These are phyloP conservation scores for Penstemon eatonii DNA, from an alignment of 257 asterid genomes.

Conservation along the genomic window DNA sequence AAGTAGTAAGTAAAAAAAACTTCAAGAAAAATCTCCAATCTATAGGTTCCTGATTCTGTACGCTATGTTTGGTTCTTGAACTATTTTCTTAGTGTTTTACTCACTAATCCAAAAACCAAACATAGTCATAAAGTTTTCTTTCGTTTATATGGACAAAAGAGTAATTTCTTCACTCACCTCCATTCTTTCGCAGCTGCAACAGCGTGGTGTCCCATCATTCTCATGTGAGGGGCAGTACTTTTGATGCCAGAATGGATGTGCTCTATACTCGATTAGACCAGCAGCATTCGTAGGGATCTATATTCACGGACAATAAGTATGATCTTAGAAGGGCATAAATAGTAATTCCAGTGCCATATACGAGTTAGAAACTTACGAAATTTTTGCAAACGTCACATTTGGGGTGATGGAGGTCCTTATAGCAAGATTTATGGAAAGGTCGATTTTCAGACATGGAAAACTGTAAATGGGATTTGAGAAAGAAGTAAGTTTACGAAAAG, in stretches of 20 bases:
- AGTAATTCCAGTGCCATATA: not conserved
- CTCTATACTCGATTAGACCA: slow-evolving; percentile 94
- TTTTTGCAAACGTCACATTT: slow-evolving; percentile 94
- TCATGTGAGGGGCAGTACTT: slow-evolving; percentile 96
- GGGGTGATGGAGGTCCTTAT: slow-evolving; percentile 90
- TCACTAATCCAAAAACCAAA: not conserved
- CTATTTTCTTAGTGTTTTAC: no score
- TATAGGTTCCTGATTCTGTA: not conserved
- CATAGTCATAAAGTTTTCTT: not conserved
- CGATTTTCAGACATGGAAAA: slow-evolving; percentile 83
- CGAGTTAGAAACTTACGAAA: slow-evolving; percentile 59
- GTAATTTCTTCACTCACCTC: slow-evolving; percentile 51
- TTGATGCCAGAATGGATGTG: slow-evolving; percentile 98
- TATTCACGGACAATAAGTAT: slow-evolving; percentile 14
- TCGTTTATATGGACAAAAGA: not conserved
- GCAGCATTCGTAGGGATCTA: slow-evolving; percentile 87
- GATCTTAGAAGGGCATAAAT: slow-evolving; percentile 17
- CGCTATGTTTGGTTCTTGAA: not conserved
- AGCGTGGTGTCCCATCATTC: slow-evolving; percentile 92
- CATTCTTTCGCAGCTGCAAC: slow-evolving; percentile 98
- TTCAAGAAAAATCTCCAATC: not conserved
- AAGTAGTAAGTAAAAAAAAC: not conserved
- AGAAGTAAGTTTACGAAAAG: slow-evolving; percentile 22
- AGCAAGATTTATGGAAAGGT: slow-evolving; percentile 93
- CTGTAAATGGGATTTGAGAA: slow-evolving; percentile 42